phyloP scores from a whole-genome alignment of 75 land plant genomes.

The Ceratopteris richardii region DNA sequence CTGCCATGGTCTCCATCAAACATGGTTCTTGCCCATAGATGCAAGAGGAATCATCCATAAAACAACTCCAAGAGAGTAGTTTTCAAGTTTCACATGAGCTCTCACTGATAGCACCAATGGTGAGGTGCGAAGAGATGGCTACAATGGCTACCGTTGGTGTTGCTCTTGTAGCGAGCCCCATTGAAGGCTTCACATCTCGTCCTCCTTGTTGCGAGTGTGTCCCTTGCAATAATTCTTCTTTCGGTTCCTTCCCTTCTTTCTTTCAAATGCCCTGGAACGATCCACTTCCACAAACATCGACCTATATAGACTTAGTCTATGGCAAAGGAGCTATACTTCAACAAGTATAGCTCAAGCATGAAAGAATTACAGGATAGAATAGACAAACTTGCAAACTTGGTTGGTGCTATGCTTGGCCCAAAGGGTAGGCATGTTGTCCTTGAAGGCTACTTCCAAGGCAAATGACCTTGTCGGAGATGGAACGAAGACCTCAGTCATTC shows the following conservation, averaged over 20 bases:
- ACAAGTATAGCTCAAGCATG: constrained; percentile 83
- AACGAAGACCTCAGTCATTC: constrained; percentile 79
- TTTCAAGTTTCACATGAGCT: no score
- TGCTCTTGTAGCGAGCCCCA: no score
- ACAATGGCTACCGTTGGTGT: no score
- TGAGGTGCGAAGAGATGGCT: no score
- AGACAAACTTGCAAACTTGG: constrained; percentile 85
- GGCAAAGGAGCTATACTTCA: constrained; percentile 87
- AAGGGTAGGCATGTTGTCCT: constrained; percentile 89
- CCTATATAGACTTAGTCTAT: constrained; percentile 29
- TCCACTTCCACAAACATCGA: constrained; percentile 6
- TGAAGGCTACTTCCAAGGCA: constrained; percentile 75
- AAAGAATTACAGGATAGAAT: constrained; percentile 85
- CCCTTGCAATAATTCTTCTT: not conserved
- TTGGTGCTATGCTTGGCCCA: constrained; percentile 80
- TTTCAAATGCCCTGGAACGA: not conserved
- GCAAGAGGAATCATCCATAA: no score
- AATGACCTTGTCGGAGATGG: constrained; percentile 91
- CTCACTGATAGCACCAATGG: no score
- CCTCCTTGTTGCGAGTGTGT: not conserved
- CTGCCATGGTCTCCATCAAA: no score
- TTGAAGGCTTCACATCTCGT: no score
- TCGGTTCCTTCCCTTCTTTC: not conserved
- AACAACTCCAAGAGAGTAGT: no score
- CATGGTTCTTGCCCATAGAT: no score